Conservation (phyloP, 306 rosid species). For the Trifolium subterraneum region DNA sequence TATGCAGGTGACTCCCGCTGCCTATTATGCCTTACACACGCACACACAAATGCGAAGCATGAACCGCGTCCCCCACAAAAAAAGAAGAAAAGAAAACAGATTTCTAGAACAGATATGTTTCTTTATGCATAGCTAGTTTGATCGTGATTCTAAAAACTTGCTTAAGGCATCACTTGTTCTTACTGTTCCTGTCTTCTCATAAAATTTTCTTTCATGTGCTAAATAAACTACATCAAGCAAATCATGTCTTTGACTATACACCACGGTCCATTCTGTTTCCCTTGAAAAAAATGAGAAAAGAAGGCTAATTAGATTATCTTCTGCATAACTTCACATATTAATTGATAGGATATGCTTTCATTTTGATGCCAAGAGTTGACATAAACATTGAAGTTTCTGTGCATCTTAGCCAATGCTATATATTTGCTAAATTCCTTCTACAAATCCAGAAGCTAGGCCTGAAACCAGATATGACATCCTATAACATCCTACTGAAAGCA, state of each 20-base stretch:
- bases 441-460: conserved; percentile 73
- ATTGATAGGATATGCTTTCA: conserved; percentile 41
- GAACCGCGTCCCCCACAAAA: neutral
- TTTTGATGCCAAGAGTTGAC: conserved; percentile 42
- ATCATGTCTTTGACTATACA: conserved; percentile 2
- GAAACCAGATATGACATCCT: conserved; percentile 80
- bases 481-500: conserved; percentile 90
- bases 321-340: conserved; percentile 31
- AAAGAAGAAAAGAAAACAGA: neutral
- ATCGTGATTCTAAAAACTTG: conserved; percentile 6
- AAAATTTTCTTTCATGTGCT: neutral
- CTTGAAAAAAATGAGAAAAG: conserved; percentile 28
- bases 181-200: conserved; percentile 21
- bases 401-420: conserved; percentile 38
- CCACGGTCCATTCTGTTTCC: conserved; percentile 29
- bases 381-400: conserved; percentile 30
- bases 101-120: conserved; percentile 16
- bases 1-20: conserved; percentile 66
- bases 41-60: neutral
- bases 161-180: conserved; percentile 15
- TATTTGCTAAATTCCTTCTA: conserved; percentile 40
- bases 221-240: conserved; percentile 26
- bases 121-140: neutral
- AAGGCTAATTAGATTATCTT: conserved; percentile 37
- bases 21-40: conserved; percentile 7